phyloP scores from a whole-genome alignment of 2,329 filamentous ascomycete species.

The Cyphellophora europaea region DNA sequence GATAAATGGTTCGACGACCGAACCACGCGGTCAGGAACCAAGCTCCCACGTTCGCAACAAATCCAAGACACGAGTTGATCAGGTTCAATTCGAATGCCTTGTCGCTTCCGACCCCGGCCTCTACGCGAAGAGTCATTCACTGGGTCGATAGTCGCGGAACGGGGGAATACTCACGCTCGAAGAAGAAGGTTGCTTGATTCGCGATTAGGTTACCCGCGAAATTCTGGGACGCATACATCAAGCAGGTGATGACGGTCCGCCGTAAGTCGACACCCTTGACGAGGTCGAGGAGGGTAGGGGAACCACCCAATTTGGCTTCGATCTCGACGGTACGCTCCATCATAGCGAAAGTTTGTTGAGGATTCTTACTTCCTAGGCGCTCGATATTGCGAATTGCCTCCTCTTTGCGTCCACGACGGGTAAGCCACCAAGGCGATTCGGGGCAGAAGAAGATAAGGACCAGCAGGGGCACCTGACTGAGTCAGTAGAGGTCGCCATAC shows the following conservation, averaged over 20 bases:
- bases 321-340: constrained; percentile 25
- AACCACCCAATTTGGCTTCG: constrained; percentile 18
- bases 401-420: constrained; percentile 36
- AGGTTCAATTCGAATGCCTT: constrained; percentile 23
- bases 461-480: constrained; percentile 39
- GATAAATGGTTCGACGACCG: constrained; percentile 16
- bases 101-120: constrained; percentile 21
- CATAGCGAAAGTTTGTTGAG: constrained; percentile 20
- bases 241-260: constrained; percentile 22
- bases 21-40: constrained; percentile 33
- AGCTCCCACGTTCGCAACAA: constrained; percentile 30
- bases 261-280: constrained; percentile 22
- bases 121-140: constrained; percentile 14
- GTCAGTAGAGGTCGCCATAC: too few relatives aligned
- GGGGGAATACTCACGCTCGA: too few relatives aligned
- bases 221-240: constrained; percentile 27
- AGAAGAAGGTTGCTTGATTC: constrained; percentile 55
- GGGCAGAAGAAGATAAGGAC: constrained; percentile 42
- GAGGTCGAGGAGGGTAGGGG: constrained; percentile 21
- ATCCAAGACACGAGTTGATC: constrained; percentile 23
- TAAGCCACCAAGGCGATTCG: constrained; percentile 47
- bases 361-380: constrained; percentile 33
- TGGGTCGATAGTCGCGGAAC: too few relatives aligned
- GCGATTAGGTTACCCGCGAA: constrained; percentile 54
- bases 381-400: constrained; percentile 35